Conservation (phyloP, 179 eudicot genomes). For the Drosera spatulata region DNA sequence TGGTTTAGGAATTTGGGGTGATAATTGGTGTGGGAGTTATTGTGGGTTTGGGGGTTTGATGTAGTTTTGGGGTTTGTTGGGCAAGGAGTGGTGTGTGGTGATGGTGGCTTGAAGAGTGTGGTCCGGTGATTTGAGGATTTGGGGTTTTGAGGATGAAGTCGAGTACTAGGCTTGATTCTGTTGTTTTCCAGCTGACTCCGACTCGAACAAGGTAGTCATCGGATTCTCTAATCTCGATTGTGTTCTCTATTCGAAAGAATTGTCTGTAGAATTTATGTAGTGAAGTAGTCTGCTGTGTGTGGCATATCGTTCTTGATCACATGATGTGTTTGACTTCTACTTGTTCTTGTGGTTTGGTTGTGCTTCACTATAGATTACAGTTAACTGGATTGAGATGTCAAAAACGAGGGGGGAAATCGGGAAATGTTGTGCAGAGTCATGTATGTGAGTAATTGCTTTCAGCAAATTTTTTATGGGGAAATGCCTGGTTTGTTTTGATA, state of each 20-base stretch:
- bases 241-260: background rate
- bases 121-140: background rate
- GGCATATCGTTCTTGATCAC: background rate
- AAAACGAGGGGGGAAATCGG: too few species aligned
- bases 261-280: background rate
- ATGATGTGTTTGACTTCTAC: background rate
- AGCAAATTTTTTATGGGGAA: too few species aligned
- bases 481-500: too few species aligned
- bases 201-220: slow-evolving; percentile 75
- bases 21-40: too few species aligned
- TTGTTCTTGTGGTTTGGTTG: too few species aligned
- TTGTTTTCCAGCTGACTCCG: slow-evolving; percentile 91
- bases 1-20: too few species aligned
- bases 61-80: background rate
- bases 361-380: too few species aligned
- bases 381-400: too few species aligned
- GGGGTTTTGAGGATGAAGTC: slow-evolving; percentile 37
- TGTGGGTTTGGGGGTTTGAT: background rate
- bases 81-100: background rate
- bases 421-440: too few species aligned
- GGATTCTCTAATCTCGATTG: background rate
- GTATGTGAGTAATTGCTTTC: too few species aligned
- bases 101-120: background rate
- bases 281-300: background rate
- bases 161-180: slow-evolving; percentile 53